Evolutionary conservation across 2,329 filamentous ascomycete species (phyloP).

Genomic region (Camillea tinctor): DNA sequence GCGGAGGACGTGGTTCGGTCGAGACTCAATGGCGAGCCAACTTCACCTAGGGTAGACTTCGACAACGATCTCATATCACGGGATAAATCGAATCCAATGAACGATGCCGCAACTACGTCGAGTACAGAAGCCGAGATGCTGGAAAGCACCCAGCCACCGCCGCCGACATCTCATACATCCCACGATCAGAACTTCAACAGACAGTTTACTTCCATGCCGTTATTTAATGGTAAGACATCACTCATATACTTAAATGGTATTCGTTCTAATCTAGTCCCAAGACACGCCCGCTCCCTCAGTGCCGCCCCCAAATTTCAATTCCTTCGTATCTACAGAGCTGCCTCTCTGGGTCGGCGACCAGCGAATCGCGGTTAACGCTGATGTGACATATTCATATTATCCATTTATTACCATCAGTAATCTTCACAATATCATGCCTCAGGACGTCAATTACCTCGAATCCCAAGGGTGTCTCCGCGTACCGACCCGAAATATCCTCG

Average conservation of each 20-base stretch:
- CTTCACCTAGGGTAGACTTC: slow-evolving; percentile 17
- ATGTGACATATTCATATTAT: slow-evolving; percentile 43
- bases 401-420: slow-evolving; percentile 42
- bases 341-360: slow-evolving; percentile 30
- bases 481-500: slow-evolving; percentile 40
- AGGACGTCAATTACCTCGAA: slow-evolving; percentile 47
- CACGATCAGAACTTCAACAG: slow-evolving; percentile 17
- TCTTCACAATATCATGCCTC: slow-evolving; percentile 39
- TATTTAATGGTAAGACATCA: slow-evolving; percentile 19
- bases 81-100: slow-evolving; percentile 13
- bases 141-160: slow-evolving; percentile 11
- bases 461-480: slow-evolving; percentile 46
- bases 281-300: slow-evolving; percentile 10
- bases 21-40: slow-evolving; percentile 25
- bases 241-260: neutral
- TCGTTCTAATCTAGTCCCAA: slow-evolving; percentile 8
- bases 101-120: slow-evolving; percentile 7
- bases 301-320: slow-evolving; percentile 21
- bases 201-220: slow-evolving; percentile 12
- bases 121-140: slow-evolving; percentile 9
- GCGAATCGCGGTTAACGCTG: slow-evolving; percentile 27
- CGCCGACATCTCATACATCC: slow-evolving; percentile 8
- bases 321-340: slow-evolving; percentile 18
- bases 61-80: slow-evolving; percentile 8
- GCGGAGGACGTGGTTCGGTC: slow-evolving; percentile 31